phyloP scores from a whole-genome alignment of 139 green algal genomes.

The Tetraselmis striata region DNA sequence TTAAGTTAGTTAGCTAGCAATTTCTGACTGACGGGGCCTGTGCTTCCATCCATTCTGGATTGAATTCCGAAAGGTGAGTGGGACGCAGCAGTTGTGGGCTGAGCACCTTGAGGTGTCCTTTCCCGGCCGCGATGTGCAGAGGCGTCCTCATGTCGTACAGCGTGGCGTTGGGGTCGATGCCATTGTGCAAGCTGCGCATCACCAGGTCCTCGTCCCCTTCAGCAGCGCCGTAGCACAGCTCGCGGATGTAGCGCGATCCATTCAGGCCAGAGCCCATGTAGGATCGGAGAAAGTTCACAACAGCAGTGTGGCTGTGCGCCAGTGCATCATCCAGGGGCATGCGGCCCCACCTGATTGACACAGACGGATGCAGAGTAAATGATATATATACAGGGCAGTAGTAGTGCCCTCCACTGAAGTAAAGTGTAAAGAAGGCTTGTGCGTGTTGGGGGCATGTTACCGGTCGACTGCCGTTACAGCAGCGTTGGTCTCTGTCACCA shows the following conservation, averaged over 20 bases:
- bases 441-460: no score
- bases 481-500: constrained; percentile 21
- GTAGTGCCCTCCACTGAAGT: no score
- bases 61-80: no score
- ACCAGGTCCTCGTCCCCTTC: constrained; percentile 12
- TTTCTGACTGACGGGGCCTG: no score
- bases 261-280: not conserved
- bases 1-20: no score
- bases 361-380: constrained; percentile 11
- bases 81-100: no score
- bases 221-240: constrained; percentile 9
- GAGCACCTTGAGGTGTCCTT: constrained; percentile 18
- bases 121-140: constrained; percentile 34
- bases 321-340: not conserved
- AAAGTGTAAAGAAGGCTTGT: no score
- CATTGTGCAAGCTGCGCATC: constrained; percentile 23
- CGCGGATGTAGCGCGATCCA: not conserved
- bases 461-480: constrained; percentile 27
- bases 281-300: not conserved
- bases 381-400: no score
- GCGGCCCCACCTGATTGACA: not conserved
- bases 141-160: constrained; percentile 44
- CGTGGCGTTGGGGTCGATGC: constrained; percentile 27
- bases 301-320: not conserved
- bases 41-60: no score